Conservation (phyloP, 2,329 filamentous ascomycete species). For the Fonsecaea pugnacius region DNA sequence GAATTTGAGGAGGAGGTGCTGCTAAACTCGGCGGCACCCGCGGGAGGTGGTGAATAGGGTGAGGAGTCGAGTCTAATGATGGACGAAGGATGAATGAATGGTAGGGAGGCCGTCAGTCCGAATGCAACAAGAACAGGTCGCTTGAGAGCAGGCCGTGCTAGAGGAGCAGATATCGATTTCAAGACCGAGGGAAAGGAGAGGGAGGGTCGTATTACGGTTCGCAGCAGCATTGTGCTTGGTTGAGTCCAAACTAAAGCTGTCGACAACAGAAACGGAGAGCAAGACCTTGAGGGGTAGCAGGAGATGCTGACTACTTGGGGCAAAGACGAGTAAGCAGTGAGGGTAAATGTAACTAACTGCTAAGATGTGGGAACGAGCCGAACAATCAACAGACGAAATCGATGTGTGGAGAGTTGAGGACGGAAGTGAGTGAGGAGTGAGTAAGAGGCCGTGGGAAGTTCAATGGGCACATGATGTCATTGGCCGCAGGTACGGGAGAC, state of each 20-base stretch:
- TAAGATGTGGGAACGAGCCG: not conserved
- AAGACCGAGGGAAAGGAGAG: slow-evolving; percentile 19
- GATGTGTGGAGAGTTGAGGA: too few species aligned
- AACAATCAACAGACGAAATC: not conserved
- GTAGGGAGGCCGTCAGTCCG: slow-evolving; percentile 32
- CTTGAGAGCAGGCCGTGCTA: slow-evolving; percentile 22
- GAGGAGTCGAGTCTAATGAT: slow-evolving; percentile 30
- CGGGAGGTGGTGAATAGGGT: slow-evolving; percentile 20
- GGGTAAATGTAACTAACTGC: not conserved
- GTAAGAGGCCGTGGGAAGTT: not conserved
- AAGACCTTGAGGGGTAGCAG: not conserved
- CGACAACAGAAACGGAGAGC: not conserved
- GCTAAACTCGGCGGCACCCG: slow-evolving; percentile 27
- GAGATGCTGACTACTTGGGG: not conserved
- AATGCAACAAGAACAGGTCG: slow-evolving; percentile 33
- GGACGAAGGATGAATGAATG: slow-evolving; percentile 31
- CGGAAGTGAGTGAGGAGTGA: too few species aligned
- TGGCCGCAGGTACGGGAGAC: not conserved
- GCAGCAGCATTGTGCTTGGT: slow-evolving; percentile 30
- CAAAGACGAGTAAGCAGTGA: not conserved
- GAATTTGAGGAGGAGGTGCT: slow-evolving; percentile 32
- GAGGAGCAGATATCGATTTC: slow-evolving; percentile 17
- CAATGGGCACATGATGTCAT: slow-evolving; percentile 1
- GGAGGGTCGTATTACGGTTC: slow-evolving; percentile 28
- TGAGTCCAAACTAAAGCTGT: not conserved